These are phyloP conservation scores for Backusella circina DNA, from an alignment of 192 early-diverging fungal species.

Conservation along the genomic window DNA sequence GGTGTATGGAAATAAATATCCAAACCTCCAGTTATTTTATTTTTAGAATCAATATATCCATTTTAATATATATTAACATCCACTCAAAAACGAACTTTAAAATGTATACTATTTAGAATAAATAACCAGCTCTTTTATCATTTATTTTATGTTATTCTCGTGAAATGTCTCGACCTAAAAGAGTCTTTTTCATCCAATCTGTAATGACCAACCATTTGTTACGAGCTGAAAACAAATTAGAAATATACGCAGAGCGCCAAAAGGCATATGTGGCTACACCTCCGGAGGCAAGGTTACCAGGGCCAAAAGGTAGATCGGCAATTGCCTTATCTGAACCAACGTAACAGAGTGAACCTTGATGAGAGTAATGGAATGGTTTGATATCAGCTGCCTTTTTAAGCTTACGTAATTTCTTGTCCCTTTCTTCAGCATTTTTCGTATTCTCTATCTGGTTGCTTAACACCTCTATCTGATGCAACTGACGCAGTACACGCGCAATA, in stretches of 20 bases:
- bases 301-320: slow-evolving; percentile 80
- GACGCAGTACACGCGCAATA: slow-evolving; percentile 70
- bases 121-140: background rate
- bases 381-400: slow-evolving; percentile 37
- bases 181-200: slow-evolving; percentile 88
- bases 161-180: slow-evolving; percentile 90
- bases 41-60: background rate
- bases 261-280: slow-evolving; percentile 71
- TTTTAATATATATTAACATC: background rate
- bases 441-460: slow-evolving; percentile 23
- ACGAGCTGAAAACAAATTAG: slow-evolving; percentile 79
- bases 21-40: background rate
- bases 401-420: slow-evolving; percentile 26
- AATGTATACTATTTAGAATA: background rate
- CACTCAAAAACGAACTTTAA: background rate
- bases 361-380: slow-evolving; percentile 76
- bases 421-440: slow-evolving; percentile 10
- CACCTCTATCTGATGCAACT: slow-evolving; percentile 45
- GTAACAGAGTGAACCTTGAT: slow-evolving; percentile 82
- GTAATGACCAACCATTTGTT: slow-evolving; percentile 78
- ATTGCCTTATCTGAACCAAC: slow-evolving; percentile 92
- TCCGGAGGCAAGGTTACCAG: slow-evolving; percentile 59
- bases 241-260: slow-evolving; percentile 72
- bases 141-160: slow-evolving; percentile 73
- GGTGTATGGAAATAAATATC: background rate